Evolutionary conservation across 352 stramenopile genomes (phyloP).

Genomic region (Phytophthora ohioensis): DNA sequence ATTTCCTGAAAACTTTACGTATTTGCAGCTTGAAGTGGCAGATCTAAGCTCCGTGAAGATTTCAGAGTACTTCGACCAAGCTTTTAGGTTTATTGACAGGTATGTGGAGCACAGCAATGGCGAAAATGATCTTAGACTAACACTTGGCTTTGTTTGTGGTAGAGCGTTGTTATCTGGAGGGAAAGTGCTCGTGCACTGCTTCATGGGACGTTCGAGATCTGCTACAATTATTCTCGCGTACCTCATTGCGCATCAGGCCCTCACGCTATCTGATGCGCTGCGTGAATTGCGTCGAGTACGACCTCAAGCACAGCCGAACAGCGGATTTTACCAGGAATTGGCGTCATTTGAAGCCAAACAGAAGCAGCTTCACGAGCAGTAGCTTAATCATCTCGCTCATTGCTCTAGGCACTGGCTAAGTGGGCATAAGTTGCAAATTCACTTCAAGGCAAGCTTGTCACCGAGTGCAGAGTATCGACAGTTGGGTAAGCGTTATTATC

Average conservation of each 20-base stretch:
- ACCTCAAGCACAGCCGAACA: constrained; percentile 72
- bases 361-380: constrained; percentile 12
- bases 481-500: neutral
- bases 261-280: constrained; percentile 58
- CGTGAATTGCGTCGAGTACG: constrained; percentile 49
- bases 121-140: neutral
- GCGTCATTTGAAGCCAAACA: constrained; percentile 47
- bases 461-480: no score
- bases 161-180: constrained; percentile 53
- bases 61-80: constrained; percentile 50
- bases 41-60: constrained; percentile 58
- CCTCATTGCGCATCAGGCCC: constrained; percentile 49
- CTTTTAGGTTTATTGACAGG: constrained; percentile 71
- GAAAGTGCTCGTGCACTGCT: constrained; percentile 84
- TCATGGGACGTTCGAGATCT: constrained; percentile 72
- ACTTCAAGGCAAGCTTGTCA: no score
- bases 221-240: constrained; percentile 75
- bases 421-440: no score
- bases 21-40: constrained; percentile 59
- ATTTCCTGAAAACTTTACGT: constrained; percentile 63
- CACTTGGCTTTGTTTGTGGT: neutral
- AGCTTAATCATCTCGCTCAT: neutral
- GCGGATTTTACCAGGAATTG: constrained; percentile 69
- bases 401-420: no score
- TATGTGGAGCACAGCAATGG: constrained; percentile 10